Evolutionary conservation across 2,329 filamentous ascomycete species (phyloP).

Genomic region (Xylaria digitata): DNA sequence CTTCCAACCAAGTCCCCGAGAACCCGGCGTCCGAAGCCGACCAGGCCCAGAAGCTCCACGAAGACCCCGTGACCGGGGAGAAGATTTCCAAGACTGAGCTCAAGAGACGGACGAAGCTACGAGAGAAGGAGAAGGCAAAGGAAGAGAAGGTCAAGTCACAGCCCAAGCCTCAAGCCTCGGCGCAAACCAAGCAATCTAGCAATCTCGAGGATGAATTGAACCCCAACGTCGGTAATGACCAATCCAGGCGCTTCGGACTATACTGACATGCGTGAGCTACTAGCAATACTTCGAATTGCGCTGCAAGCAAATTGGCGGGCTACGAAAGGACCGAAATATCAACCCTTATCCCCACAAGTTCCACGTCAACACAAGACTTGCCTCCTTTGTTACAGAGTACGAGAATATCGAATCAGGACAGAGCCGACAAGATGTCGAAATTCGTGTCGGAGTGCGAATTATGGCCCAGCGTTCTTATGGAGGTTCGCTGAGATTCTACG

Average conservation of each 20-base stretch:
- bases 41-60: constrained; percentile 76
- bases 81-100: constrained; percentile 84
- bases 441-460: constrained; percentile 86
- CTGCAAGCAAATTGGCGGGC: constrained; percentile 81
- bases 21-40: constrained; percentile 51
- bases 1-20: constrained; percentile 10
- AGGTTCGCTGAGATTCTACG: constrained; percentile 91
- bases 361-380: constrained; percentile 83
- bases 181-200: background rate
- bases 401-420: constrained; percentile 89
- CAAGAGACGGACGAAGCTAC: constrained; percentile 95
- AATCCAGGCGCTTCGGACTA: background rate
- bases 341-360: constrained; percentile 87
- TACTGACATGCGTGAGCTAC: constrained; percentile 14
- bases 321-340: constrained; percentile 74
- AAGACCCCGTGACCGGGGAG: constrained; percentile 95
- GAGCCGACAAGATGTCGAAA: constrained; percentile 76
- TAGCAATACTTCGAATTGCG: constrained; percentile 92
- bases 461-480: constrained; percentile 87
- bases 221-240: constrained; percentile 19
- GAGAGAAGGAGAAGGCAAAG: constrained; percentile 83
- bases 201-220: constrained; percentile 23
- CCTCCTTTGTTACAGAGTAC: constrained; percentile 82
- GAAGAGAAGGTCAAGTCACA: constrained; percentile 83
- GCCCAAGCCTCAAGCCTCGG: constrained; percentile 58